These are phyloP conservation scores for Penicillium janthinellum DNA, from an alignment of 2,329 filamentous ascomycete genomes.

Conservation along the genomic window DNA sequence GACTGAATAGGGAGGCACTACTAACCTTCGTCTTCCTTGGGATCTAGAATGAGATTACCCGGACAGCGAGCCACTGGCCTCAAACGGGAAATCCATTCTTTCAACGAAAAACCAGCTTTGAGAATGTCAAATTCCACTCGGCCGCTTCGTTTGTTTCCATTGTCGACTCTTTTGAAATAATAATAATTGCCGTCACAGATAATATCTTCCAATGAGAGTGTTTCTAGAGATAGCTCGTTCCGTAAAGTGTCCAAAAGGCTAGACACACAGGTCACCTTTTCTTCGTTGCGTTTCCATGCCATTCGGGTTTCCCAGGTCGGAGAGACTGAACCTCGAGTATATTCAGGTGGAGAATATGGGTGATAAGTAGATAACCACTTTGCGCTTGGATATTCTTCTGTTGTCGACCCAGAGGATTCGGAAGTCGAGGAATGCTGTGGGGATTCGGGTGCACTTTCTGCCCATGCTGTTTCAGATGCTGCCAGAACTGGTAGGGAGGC, in stretches of 20 bases:
- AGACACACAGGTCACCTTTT: slow-evolving; percentile 7
- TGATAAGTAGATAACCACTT: slow-evolving; percentile 7
- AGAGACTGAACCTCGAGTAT: not conserved
- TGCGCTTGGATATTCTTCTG: slow-evolving; percentile 7
- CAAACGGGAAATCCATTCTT: not conserved
- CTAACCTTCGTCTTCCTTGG: not conserved
- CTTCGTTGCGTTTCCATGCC: slow-evolving; percentile 7
- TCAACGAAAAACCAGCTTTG: slow-evolving; percentile 6
- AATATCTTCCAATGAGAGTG: slow-evolving; percentile 10
- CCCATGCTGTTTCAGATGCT: not conserved
- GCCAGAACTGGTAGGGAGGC: not conserved
- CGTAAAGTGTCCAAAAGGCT: slow-evolving; percentile 5
- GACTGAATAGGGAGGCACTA: not conserved
- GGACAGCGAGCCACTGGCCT: not conserved
- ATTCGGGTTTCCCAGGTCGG: slow-evolving; percentile 5
- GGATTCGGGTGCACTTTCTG: too few relatives aligned
- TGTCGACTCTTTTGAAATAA: slow-evolving; percentile 8
- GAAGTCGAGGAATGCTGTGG: slow-evolving; percentile 5
- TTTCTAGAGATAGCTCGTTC: slow-evolving; percentile 14
- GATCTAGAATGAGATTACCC: not conserved
- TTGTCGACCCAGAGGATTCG: slow-evolving; percentile 6
- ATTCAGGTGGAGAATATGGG: not conserved
- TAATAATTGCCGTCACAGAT: slow-evolving; percentile 12
- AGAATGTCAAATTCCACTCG: not conserved
- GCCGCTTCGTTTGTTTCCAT: not conserved